Percentiles rank a stretch among this genome's conserved stretches.
Evolutionary conservation across 352 stramenopile genomes (phyloP).

Genomic region (Aphanomyces cochlioides): DNA sequence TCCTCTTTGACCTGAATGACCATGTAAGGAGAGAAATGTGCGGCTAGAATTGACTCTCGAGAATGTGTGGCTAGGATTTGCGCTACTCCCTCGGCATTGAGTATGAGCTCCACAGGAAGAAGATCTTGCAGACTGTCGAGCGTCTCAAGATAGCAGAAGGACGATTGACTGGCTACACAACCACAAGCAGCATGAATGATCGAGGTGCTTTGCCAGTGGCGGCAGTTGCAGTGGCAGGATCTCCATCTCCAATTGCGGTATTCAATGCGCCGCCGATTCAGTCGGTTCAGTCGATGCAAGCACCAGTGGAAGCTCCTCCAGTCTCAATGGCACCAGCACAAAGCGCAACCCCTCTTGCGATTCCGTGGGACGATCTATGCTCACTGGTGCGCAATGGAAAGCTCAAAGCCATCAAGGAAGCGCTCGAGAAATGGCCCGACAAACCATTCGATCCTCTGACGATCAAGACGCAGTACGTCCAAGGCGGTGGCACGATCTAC

Average conservation of each 20-base stretch:
- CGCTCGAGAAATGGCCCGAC: constrained; percentile 75
- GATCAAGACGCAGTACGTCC: constrained; percentile 62
- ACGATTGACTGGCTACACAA: constrained; percentile 38
- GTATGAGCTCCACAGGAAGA: constrained; percentile 94
- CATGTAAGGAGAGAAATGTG: constrained; percentile 18
- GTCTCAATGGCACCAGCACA: constrained; percentile 41
- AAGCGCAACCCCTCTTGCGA: constrained; percentile 38
- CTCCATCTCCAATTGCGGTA: not conserved
- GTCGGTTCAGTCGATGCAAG: not conserved
- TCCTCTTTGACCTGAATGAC: constrained; percentile 86
- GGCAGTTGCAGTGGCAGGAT: constrained; percentile 4
- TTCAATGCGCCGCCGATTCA: not conserved
- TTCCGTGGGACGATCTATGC: constrained; percentile 73
- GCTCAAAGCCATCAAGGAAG: constrained; percentile 85
- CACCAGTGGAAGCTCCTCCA: constrained; percentile 24
- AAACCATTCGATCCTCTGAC: constrained; percentile 79
- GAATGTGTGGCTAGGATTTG: constrained; percentile 64
- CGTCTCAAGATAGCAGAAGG: constrained; percentile 58
- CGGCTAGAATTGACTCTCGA: not conserved
- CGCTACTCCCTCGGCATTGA: constrained; percentile 93
- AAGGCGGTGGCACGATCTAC: constrained; percentile 89
- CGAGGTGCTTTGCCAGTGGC: not conserved
- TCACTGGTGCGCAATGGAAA: constrained; percentile 83
- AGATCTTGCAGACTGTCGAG: constrained; percentile 88
- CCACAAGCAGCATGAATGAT: constrained; percentile 16